Conservation (phyloP, 495 filamentous ascomycete genomes). For the Aspergillus mulundensis region DNA sequence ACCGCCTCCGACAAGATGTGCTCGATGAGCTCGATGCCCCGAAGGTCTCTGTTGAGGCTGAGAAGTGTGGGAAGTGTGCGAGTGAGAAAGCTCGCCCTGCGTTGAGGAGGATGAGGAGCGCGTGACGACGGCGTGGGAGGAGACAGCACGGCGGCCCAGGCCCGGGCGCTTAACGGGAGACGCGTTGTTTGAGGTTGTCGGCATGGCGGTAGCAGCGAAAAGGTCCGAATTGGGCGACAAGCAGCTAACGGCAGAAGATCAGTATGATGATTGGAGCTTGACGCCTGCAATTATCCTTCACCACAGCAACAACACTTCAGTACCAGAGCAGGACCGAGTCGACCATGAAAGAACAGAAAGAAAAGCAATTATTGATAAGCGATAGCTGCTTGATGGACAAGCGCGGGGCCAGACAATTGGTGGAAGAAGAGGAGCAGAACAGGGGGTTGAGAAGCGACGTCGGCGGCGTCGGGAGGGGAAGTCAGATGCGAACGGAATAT, state of each 20-base stretch:
- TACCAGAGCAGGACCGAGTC: constrained; percentile 9
- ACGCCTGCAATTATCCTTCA: constrained; percentile 5
- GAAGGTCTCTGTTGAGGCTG: constrained; percentile 20
- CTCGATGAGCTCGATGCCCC: constrained; percentile 29
- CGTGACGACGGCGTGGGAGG: constrained; percentile 45
- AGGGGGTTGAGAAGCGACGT: background rate
- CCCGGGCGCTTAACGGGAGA: constrained; percentile 47
- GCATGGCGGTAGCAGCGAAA: constrained; percentile 30
- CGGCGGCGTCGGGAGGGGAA: background rate
- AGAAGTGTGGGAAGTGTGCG: constrained; percentile 23
- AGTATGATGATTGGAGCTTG: constrained; percentile 14
- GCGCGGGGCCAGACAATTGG: constrained; percentile 17
- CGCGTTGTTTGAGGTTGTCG: constrained; percentile 33
- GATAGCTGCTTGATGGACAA: constrained; percentile 3
- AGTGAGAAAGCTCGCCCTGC: constrained; percentile 31
- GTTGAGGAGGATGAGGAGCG: constrained; percentile 30
- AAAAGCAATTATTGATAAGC: constrained; percentile 14
- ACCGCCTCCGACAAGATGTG: constrained; percentile 43
- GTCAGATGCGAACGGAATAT: background rate
- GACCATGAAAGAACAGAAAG: constrained; percentile 1
- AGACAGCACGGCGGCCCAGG: constrained; percentile 45
- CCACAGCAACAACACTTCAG: constrained; percentile 3
- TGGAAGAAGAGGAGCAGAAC: constrained; percentile 2
- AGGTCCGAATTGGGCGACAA: constrained; percentile 20
- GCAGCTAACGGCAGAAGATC: constrained; percentile 16